A percentile compares a stretch with the other conserved stretches of the same genome.
Conservation (phyloP, 495 filamentous ascomycete genomes). For the Aspergillus cristatus region DNA sequence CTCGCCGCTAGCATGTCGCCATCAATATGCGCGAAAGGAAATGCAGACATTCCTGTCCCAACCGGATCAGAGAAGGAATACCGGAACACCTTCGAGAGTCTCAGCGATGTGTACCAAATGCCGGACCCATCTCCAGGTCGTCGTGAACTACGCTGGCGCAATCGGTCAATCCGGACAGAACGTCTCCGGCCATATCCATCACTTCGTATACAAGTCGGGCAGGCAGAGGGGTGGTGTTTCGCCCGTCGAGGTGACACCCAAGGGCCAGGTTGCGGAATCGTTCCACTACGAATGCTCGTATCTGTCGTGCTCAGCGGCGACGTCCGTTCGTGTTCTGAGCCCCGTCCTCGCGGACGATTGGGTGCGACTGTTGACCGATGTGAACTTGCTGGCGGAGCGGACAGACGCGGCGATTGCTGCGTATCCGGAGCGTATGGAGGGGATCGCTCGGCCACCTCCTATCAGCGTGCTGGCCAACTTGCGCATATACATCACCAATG, state of each 20-base stretch:
- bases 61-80: conserved; percentile 25
- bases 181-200: conserved; percentile 32
- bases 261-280: conserved; percentile 29
- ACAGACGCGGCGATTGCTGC: conserved; percentile 41
- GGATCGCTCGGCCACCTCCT: conserved; percentile 34
- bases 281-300: conserved; percentile 54
- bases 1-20: conserved; percentile 41
- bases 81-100: conserved; percentile 37
- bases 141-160: conserved; percentile 30
- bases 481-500: conserved; percentile 53
- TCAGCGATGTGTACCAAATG: conserved; percentile 48
- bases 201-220: conserved; percentile 33
- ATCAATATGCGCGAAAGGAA: conserved; percentile 45
- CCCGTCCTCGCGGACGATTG: conserved; percentile 42
- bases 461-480: conserved; percentile 47
- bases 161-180: conserved; percentile 10
- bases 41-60: conserved; percentile 41
- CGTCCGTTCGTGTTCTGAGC: conserved; percentile 46
- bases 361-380: conserved; percentile 48
- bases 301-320: conserved; percentile 40
- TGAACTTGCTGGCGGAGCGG: conserved; percentile 40
- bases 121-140: conserved; percentile 45
- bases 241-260: conserved; percentile 17
- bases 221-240: conserved; percentile 18
- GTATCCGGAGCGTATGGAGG: conserved; percentile 52